Percentiles rank a stretch among this genome's conserved stretches.
Conservation (phyloP, 1,284 basidiomycete species). For the Psilocybe mexicana region DNA sequence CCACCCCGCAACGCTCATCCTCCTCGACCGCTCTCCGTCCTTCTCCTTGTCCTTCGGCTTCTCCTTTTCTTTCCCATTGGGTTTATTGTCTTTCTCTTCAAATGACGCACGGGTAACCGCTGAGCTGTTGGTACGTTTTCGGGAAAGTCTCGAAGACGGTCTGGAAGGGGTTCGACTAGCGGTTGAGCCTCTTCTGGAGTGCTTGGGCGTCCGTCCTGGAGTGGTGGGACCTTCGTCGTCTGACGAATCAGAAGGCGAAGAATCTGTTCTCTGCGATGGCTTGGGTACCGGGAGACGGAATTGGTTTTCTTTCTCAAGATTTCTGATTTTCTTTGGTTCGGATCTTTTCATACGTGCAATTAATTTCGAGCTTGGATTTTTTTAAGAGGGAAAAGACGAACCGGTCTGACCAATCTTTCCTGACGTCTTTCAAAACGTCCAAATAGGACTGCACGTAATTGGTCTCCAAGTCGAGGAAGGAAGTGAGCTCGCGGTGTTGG, state of each 20-base stretch:
- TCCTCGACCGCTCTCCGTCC: slow-evolving; percentile 28
- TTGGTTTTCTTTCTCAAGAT: neutral
- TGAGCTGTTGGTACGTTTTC: slow-evolving; percentile 61
- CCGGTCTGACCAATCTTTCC: slow-evolving; percentile 64
- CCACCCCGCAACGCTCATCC: slow-evolving; percentile 63
- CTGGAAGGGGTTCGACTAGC: slow-evolving; percentile 49
- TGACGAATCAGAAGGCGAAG: slow-evolving; percentile 32
- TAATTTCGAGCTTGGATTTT: too few species aligned
- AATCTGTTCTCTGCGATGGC: slow-evolving; percentile 1
- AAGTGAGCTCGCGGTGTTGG: slow-evolving; percentile 67
- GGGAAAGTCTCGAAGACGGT: slow-evolving; percentile 52
- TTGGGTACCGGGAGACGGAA: neutral
- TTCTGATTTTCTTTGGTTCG: neutral
- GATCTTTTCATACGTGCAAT: too few species aligned
- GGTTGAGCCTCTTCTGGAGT: slow-evolving; percentile 43
- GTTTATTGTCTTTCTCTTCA: neutral
- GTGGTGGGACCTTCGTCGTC: slow-evolving; percentile 36
- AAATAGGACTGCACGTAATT: slow-evolving; percentile 74
- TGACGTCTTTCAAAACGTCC: slow-evolving; percentile 68
- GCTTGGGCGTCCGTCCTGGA: slow-evolving; percentile 30
- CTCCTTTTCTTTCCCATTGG: slow-evolving; percentile 24
- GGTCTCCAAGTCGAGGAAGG: slow-evolving; percentile 71
- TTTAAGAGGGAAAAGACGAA: too few species aligned
- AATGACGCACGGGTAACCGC: slow-evolving; percentile 27
- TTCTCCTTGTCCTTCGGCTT: slow-evolving; percentile 32